Evolutionary conservation across 1,284 basidiomycete genomes (phyloP).

Genomic region (Austroboletus sp.): DNA sequence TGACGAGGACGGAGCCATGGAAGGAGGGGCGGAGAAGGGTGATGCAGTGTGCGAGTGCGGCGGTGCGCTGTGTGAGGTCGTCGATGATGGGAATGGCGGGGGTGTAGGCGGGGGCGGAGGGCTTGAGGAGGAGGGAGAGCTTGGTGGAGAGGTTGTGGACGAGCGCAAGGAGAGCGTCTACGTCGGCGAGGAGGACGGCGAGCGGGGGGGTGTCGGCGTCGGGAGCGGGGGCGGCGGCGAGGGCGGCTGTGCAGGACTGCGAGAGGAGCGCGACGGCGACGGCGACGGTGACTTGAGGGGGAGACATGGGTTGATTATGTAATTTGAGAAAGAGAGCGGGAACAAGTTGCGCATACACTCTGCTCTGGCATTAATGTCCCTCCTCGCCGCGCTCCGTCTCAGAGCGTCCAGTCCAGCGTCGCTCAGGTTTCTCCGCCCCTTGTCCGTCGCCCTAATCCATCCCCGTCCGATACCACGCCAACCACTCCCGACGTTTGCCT

Average conservation of each 20-base stretch:
- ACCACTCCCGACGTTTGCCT: constrained; percentile 13
- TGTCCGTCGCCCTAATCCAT: neutral
- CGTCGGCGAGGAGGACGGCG: constrained; percentile 48
- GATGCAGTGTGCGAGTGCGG: constrained; percentile 54
- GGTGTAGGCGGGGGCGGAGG: constrained; percentile 49
- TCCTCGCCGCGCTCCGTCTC: constrained; percentile 3
- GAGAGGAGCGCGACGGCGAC: constrained; percentile 32
- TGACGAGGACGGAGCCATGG: constrained; percentile 51
- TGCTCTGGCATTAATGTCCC: constrained; percentile 5
- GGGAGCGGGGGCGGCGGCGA: constrained; percentile 27
- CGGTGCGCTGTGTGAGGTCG: constrained; percentile 50
- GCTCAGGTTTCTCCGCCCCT: neutral
- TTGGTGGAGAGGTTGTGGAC: constrained; percentile 60
- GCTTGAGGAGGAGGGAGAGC: constrained; percentile 58
- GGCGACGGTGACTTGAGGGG: constrained; percentile 27
- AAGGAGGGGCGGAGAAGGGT: constrained; percentile 41
- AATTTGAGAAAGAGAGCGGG: neutral
- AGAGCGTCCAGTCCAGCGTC: neutral
- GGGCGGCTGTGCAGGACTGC: constrained; percentile 44
- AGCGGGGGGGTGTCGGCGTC: constrained; percentile 20
- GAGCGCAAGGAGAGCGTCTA: constrained; percentile 54
- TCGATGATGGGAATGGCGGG: constrained; percentile 52
- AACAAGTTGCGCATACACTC: neutral
- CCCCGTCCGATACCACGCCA: constrained; percentile 5
- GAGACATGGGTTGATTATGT: constrained; percentile 12